Evolutionary conservation across 306 rosid species (phyloP).

Genomic region (Carpinus fangiana): DNA sequence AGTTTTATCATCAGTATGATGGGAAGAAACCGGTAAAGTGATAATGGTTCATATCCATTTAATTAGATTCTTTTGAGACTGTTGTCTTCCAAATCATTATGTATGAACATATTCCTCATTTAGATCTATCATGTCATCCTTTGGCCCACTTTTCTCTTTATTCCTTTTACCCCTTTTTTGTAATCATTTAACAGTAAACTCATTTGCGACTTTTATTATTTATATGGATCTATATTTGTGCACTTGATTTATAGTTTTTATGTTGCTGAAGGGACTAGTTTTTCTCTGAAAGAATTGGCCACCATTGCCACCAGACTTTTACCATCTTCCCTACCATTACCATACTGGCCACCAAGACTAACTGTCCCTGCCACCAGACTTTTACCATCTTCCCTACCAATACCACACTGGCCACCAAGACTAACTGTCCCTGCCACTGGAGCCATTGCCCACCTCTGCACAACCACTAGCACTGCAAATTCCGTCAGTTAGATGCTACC

Average conservation of each 20-base stretch:
- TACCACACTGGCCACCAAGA: background rate
- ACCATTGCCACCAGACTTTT: background rate
- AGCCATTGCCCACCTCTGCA: background rate
- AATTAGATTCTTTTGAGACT: slow-evolving; percentile 8
- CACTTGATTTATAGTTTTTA: background rate
- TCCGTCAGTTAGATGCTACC: background rate
- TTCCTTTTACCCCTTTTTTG: background rate
- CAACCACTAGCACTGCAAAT: background rate
- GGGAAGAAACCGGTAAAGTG: slow-evolving; percentile 83
- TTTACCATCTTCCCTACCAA: background rate
- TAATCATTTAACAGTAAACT: background rate
- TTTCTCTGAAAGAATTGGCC: background rate
- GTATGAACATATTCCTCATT: slow-evolving; percentile 15
- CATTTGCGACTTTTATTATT: background rate
- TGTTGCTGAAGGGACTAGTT: background rate
- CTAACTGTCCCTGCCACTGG: background rate
- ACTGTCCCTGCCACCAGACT: no score
- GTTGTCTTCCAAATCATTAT: slow-evolving; percentile 7
- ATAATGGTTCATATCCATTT: background rate
- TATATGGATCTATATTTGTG: background rate
- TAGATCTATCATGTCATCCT: slow-evolving; percentile 6
- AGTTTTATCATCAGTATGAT: slow-evolving; percentile 59
- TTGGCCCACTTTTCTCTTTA: slow-evolving; percentile 9
- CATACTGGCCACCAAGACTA: background rate
- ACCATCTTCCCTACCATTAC: background rate